These are phyloP conservation scores for Musa itinerans DNA, from an alignment of 176 grass and related monocot genomes.

Conservation along the genomic window DNA sequence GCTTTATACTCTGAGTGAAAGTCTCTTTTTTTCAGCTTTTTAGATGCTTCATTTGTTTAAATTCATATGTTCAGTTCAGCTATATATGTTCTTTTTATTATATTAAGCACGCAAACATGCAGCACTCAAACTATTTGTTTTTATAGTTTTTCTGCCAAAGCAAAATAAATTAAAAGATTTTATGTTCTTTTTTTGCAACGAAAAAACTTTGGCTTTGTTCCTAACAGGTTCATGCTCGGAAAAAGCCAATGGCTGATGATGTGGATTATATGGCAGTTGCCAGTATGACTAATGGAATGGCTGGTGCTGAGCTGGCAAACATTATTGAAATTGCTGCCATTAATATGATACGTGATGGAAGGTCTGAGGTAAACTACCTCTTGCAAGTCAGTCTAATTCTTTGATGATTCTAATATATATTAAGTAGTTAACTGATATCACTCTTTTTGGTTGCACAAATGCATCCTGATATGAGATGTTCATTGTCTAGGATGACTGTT, in stretches of 20 bases:
- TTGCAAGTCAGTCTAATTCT: not conserved
- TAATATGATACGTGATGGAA: slow-evolving; percentile 35
- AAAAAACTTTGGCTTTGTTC: not conserved
- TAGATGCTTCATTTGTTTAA: too few relatives aligned
- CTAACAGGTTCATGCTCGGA: slow-evolving; percentile 26
- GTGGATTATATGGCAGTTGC: slow-evolving; percentile 32
- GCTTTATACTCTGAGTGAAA: too few relatives aligned
- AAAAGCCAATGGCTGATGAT: slow-evolving; percentile 31
- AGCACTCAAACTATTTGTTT: not conserved
- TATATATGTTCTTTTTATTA: not conserved
- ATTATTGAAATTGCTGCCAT: slow-evolving; percentile 33
- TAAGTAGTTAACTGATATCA: not conserved
- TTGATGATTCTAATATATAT: not conserved
- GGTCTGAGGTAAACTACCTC: slow-evolving; percentile 21
- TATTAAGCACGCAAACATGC: not conserved
- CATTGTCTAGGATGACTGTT: not conserved
- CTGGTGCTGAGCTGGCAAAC: slow-evolving; percentile 33
- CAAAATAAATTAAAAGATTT: too few relatives aligned
- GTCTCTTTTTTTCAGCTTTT: too few relatives aligned
- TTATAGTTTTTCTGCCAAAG: too few relatives aligned
- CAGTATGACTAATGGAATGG: slow-evolving; percentile 34
- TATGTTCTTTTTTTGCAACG: too few relatives aligned
- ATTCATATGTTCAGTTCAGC: too few relatives aligned
- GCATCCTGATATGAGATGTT: not conserved
- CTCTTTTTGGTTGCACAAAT: not conserved